Conservation (phyloP, 2,329 filamentous ascomycete species). For the Cladosporium cucumerinum region DNA sequence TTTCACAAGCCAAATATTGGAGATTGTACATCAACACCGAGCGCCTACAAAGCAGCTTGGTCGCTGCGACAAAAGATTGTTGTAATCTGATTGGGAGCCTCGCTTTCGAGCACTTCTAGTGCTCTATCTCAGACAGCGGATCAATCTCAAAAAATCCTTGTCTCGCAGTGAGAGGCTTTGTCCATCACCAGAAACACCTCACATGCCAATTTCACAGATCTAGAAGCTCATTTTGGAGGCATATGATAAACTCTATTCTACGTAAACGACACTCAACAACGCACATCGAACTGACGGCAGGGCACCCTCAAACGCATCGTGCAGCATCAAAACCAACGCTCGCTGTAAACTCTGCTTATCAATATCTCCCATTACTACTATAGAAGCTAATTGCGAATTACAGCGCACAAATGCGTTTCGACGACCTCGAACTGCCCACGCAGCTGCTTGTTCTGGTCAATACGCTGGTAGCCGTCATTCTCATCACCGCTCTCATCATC, state of each 20-base stretch:
- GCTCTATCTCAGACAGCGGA: not conserved
- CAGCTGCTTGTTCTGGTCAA: not conserved
- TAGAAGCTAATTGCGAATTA: not conserved
- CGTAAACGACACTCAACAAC: not conserved
- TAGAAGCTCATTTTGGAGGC: not conserved
- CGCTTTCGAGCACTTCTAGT: not conserved
- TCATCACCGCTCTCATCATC: not conserved
- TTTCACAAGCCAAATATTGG: not conserved
- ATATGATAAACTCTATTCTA: not conserved
- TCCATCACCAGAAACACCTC: not conserved
- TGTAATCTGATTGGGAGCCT: not conserved
- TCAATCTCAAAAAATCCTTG: not conserved
- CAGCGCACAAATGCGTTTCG: not conserved
- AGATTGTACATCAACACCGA: not conserved
- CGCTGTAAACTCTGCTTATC: not conserved
- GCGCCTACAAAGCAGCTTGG: not conserved
- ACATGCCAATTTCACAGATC: not conserved
- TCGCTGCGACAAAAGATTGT: not conserved
- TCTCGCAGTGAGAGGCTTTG: not conserved
- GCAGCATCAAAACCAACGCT: not conserved
- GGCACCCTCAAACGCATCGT: not conserved
- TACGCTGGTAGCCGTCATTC: not conserved
- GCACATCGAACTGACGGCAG: not conserved
- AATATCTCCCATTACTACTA: not conserved
- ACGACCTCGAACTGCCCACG: not conserved